A percentile compares a stretch with the other conserved stretches of the same genome.
These are phyloP conservation scores for Fusarium sulawesiense DNA, from an alignment of 2,329 filamentous ascomycete genomes.

Conservation along the genomic window DNA sequence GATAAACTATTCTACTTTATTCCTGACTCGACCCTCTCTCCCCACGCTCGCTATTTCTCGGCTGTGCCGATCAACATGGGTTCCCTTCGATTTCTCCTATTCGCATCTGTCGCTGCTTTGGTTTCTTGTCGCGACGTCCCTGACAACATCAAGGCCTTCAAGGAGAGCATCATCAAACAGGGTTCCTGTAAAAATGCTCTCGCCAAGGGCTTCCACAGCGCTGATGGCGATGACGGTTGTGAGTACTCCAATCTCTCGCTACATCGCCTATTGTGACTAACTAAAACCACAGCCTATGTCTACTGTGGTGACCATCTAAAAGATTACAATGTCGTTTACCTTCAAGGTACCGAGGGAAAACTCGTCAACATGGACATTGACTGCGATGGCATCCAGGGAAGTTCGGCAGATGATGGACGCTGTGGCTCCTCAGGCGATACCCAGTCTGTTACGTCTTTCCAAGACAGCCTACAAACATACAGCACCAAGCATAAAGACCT, in stretches of 20 bases:
- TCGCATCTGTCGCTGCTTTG: constrained; percentile 42
- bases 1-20: constrained; percentile 12
- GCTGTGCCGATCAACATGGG: constrained; percentile 21
- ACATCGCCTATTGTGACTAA: not conserved
- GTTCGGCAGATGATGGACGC: constrained; percentile 55
- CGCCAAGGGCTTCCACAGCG: constrained; percentile 56
- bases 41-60: constrained; percentile 22
- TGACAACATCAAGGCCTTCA: constrained; percentile 55
- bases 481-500: constrained; percentile 55
- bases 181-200: constrained; percentile 54
- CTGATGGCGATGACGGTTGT: constrained; percentile 53
- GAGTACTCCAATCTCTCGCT: constrained; percentile 10
- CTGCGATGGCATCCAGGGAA: constrained; percentile 64
- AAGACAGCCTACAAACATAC: constrained; percentile 52
- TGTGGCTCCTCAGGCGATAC: constrained; percentile 59
- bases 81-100: constrained; percentile 37
- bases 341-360: constrained; percentile 56
- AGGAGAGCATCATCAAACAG: constrained; percentile 53
- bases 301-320: constrained; percentile 62
- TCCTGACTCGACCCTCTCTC: constrained; percentile 1
- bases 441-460: constrained; percentile 62
- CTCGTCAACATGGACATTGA: constrained; percentile 69
- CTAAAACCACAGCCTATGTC: constrained; percentile 44
- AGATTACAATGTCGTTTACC: constrained; percentile 59
- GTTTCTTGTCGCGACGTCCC: constrained; percentile 53